These are phyloP conservation scores for Penicillium manginii DNA, from an alignment of 495 filamentous ascomycete species.

Conservation along the genomic window DNA sequence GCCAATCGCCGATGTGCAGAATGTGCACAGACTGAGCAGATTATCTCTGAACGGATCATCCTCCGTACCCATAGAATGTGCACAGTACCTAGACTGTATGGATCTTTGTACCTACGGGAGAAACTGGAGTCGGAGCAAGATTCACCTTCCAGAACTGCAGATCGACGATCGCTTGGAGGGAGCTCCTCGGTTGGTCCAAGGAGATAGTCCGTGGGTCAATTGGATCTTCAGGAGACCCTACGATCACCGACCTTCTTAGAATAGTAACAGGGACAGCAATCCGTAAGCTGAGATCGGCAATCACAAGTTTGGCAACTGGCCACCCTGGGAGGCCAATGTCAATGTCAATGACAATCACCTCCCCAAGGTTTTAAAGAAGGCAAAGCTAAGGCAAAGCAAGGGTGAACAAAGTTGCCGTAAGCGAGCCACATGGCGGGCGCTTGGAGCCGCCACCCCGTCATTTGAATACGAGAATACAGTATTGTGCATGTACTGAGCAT, in stretches of 20 bases:
- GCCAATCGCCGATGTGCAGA: conserved; percentile 33
- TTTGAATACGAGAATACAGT: not conserved
- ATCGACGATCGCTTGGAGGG: conserved; percentile 23
- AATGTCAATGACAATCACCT: no score
- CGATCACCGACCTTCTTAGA: conserved; percentile 10
- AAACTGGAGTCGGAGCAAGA: not conserved
- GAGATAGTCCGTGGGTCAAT: not conserved
- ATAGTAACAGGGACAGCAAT: not conserved
- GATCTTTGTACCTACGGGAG: no score
- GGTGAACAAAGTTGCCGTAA: conserved; percentile 26
- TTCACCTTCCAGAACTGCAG: conserved; percentile 21
- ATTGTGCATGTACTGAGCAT: not conserved
- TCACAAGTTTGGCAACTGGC: not conserved
- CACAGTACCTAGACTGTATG: no score
- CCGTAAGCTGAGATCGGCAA: not conserved
- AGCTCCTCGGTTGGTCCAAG: no score
- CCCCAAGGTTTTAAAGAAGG: no score
- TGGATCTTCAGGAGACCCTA: conserved; percentile 22
- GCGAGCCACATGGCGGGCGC: conserved; percentile 22
- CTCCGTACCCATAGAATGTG: conserved; percentile 28
- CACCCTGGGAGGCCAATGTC: no score
- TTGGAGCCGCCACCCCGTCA: conserved; percentile 27
- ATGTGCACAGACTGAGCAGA: conserved; percentile 27
- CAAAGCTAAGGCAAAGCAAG: not conserved
- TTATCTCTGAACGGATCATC: conserved; percentile 5